phyloP scores from a whole-genome alignment of 768 basidiomycete genomes.

The Lentinus brumalis region DNA sequence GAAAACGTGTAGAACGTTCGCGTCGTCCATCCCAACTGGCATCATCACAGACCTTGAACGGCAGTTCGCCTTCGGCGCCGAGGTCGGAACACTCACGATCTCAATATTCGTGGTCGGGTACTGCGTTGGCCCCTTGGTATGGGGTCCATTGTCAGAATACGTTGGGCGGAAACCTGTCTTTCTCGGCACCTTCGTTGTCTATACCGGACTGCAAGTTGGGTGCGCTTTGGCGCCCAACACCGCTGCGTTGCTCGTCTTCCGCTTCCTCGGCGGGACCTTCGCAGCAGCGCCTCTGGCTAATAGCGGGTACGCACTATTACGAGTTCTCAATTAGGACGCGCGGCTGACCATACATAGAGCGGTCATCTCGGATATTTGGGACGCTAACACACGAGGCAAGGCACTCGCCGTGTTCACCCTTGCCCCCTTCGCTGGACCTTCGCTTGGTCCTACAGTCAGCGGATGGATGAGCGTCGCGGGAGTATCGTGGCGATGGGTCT shows the following conservation, averaged over 20 bases:
- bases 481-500: conserved; percentile 66
- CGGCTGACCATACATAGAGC: conserved; percentile 20
- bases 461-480: conserved; percentile 41
- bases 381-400: conserved; percentile 58
- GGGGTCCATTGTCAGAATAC: conserved; percentile 56
- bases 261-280: conserved; percentile 70
- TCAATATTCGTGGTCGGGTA: conserved; percentile 68
- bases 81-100: conserved; percentile 55
- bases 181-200: conserved; percentile 49
- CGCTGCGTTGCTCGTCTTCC: conserved; percentile 60
- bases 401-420: conserved; percentile 58
- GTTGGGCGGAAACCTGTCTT: conserved; percentile 27
- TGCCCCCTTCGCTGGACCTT: conserved; percentile 64
- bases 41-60: conserved; percentile 45
- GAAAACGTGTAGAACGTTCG: conserved; percentile 50
- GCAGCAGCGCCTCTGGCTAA: conserved; percentile 71
- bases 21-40: conserved; percentile 60
- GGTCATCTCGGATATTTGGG: conserved; percentile 51
- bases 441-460: conserved; percentile 36
- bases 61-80: conserved; percentile 51
- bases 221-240: conserved; percentile 64
- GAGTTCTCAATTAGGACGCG: not conserved
- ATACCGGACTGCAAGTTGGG: conserved; percentile 65
- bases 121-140: conserved; percentile 62
- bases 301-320: conserved; percentile 48